Evolutionary conservation across 352 stramenopile species (phyloP).

Genomic region (Globisporangium nodosum): DNA sequence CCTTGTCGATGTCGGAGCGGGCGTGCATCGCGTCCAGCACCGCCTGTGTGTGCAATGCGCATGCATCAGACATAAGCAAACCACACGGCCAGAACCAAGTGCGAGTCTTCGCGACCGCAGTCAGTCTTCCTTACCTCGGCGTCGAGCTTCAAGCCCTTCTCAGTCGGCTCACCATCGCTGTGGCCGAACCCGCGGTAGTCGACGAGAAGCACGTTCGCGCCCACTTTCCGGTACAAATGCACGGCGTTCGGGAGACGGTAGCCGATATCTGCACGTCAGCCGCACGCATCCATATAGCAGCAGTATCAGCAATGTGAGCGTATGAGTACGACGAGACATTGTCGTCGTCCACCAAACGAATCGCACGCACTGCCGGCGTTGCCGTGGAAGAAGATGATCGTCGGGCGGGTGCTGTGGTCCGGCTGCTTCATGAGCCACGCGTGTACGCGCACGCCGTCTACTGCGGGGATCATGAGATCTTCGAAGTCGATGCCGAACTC

Average conservation of each 20-base stretch:
- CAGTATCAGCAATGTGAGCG: background rate
- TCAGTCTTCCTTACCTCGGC: constrained; percentile 48
- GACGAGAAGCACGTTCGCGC: constrained; percentile 89
- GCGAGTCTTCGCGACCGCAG: background rate
- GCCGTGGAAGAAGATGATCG: constrained; percentile 94
- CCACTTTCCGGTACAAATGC: constrained; percentile 84
- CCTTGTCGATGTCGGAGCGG: constrained; percentile 76
- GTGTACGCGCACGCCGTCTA: constrained; percentile 85
- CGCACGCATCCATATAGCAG: background rate
- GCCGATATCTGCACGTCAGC: constrained; percentile 77
- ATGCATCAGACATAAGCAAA: background rate
- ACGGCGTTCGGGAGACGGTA: constrained; percentile 91
- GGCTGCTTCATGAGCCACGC: constrained; percentile 91
- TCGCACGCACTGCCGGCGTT: constrained; percentile 85
- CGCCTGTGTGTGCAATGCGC: constrained; percentile 23
- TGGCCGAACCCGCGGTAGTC: constrained; percentile 94
- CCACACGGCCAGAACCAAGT: background rate
- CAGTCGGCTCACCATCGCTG: constrained; percentile 79
- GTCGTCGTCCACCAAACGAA: background rate
- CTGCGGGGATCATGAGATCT: constrained; percentile 79
- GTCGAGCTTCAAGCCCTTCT: constrained; percentile 90
- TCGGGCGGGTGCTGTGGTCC: constrained; percentile 48
- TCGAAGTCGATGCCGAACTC: constrained; percentile 90
- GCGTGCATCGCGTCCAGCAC: constrained; percentile 72
- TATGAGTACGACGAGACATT: background rate